Evolutionary conservation across 257 asterid species (phyloP).

Genomic region (Ocimum tenuiflorum): DNA sequence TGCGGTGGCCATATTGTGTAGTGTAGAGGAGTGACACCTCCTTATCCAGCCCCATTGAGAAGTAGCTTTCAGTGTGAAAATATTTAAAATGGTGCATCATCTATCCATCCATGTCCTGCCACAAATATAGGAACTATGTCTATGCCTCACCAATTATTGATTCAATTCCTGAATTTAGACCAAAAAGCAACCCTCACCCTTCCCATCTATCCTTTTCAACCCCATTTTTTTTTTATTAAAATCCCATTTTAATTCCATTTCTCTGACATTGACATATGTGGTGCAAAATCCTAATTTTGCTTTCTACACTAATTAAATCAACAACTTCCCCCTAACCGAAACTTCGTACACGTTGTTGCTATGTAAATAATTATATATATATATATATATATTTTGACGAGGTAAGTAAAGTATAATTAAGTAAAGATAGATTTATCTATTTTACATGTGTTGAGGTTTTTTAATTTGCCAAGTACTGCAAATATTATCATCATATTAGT

Average conservation of each 20-base stretch:
- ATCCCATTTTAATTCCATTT: not conserved
- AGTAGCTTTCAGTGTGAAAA: constrained; percentile 19
- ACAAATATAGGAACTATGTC: constrained; percentile 9
- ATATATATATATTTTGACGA: too few relatives aligned
- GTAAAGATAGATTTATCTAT: too few relatives aligned
- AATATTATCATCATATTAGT: too few relatives aligned
- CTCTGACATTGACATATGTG: not conserved
- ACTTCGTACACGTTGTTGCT: too few relatives aligned
- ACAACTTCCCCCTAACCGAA: too few relatives aligned
- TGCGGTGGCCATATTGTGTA: constrained; percentile 21
- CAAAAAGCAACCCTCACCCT: not conserved
- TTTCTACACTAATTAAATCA: too few relatives aligned
- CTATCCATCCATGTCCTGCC: not conserved
- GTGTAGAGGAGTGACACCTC: constrained; percentile 10
- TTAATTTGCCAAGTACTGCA: too few relatives aligned
- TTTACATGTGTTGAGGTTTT: too few relatives aligned
- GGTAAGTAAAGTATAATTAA: too few relatives aligned
- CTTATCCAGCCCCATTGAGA: not conserved
- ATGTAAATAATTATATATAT: too few relatives aligned
- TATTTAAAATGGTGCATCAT: not conserved
- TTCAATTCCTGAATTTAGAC: constrained; percentile 26
- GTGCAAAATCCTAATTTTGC: not conserved
- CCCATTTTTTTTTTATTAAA: not conserved
- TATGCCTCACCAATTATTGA: constrained; percentile 21
- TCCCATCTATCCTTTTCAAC: constrained; percentile 1